A percentile compares a stretch with the other conserved stretches of the same genome.
Evolutionary conservation across 805 yeast genomes (phyloP).

Genomic region (Kluyveromyces nonfermentans): DNA sequence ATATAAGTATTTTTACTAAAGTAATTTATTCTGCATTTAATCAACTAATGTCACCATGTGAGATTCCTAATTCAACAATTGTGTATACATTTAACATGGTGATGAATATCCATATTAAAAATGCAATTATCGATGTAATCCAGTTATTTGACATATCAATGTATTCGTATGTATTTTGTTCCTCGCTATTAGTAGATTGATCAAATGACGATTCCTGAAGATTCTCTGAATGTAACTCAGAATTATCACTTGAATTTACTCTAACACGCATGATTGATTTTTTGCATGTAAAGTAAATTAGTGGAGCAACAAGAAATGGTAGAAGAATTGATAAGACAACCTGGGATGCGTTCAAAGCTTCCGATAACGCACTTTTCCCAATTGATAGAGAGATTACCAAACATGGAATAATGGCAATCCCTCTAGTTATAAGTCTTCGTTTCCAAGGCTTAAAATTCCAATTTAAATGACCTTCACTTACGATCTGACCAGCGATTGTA

Average conservation of each 20-base stretch:
- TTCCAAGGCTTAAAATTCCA: constrained; percentile 79
- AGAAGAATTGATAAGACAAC: constrained; percentile 72
- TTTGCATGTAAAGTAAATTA: constrained; percentile 70
- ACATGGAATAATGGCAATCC: constrained; percentile 76
- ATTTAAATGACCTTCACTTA: constrained; percentile 78
- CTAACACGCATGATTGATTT: constrained; percentile 59
- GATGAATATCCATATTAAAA: constrained; percentile 61
- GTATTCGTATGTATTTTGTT: constrained; percentile 16
- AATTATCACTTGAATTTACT: constrained; percentile 14
- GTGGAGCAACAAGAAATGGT: constrained; percentile 79
- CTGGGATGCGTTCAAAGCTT: constrained; percentile 77
- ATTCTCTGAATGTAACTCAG: constrained; percentile 5
- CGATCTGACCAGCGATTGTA: constrained; percentile 89
- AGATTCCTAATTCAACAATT: constrained; percentile 33
- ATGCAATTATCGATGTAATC: constrained; percentile 43
- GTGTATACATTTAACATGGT: constrained; percentile 62
- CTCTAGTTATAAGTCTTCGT: constrained; percentile 67
- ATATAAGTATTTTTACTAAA: too few species aligned
- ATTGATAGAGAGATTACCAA: constrained; percentile 58
- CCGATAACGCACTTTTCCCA: constrained; percentile 63
- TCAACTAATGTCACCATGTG: constrained; percentile 20
- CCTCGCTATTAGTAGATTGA: constrained; percentile 11
- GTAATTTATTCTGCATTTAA: background rate
- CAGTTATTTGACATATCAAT: constrained; percentile 56
- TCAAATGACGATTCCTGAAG: constrained; percentile 8